Conservation (phyloP, 2,329 filamentous ascomycete genomes). For the Lasiodiplodia sp. region DNA sequence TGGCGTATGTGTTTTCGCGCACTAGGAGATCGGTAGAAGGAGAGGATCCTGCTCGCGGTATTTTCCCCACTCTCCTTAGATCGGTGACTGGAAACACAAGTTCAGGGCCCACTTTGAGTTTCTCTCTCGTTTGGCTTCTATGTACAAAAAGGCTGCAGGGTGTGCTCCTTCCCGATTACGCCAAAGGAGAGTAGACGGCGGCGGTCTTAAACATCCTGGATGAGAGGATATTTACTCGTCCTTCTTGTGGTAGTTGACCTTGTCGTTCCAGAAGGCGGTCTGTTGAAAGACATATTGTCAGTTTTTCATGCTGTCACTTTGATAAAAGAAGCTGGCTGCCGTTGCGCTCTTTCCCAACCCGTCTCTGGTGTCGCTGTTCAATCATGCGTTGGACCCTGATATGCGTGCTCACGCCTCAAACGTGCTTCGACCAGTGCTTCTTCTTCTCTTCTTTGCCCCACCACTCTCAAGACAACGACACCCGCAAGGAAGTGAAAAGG, state of each 20-base stretch:
- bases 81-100: not conserved
- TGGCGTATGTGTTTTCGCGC: not conserved
- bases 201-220: not conserved
- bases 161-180: constrained; percentile 1
- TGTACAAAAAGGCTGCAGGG: constrained; percentile 15
- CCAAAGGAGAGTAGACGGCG: not conserved
- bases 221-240: constrained; percentile 58
- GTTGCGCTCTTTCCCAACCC: not conserved
- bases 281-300: constrained; percentile 34
- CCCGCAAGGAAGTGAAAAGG: not conserved
- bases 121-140: constrained; percentile 19
- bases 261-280: constrained; percentile 81
- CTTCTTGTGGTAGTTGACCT: constrained; percentile 97
- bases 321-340: not conserved
- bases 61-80: not conserved
- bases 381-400: not conserved
- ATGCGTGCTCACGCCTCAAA: not conserved
- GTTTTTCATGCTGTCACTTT: not conserved
- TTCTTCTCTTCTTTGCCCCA: not conserved
- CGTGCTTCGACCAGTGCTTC: not conserved
- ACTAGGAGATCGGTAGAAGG: not conserved
- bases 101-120: constrained; percentile 4
- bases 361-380: not conserved
- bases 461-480: not conserved
- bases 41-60: not conserved